These are phyloP conservation scores for Monilinia fructicola DNA, from an alignment of 2,329 filamentous ascomycete species.

Conservation along the genomic window DNA sequence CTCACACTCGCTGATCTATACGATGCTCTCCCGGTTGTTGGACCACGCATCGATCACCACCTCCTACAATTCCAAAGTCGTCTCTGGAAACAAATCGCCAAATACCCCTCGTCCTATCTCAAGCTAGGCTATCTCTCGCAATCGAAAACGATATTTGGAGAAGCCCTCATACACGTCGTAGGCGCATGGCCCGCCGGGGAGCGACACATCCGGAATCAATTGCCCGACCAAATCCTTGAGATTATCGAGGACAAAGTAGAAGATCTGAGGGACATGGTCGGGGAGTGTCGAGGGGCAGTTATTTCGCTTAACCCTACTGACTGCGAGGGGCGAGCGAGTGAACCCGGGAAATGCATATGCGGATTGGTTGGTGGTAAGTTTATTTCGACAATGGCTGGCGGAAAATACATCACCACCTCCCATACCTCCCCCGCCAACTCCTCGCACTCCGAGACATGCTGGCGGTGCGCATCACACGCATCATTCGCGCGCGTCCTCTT, in stretches of 20 bases:
- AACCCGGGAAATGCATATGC: constrained; percentile 76
- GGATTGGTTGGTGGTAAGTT: constrained; percentile 82
- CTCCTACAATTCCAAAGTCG: constrained; percentile 86
- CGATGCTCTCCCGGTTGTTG: constrained; percentile 83
- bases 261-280: constrained; percentile 80
- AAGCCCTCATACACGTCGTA: constrained; percentile 90
- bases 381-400: constrained; percentile 91
- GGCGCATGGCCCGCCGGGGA: constrained; percentile 88
- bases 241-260: constrained; percentile 95
- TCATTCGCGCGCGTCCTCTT: constrained; percentile 49
- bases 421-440: constrained; percentile 29
- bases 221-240: constrained; percentile 77
- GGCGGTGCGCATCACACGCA: constrained; percentile 33
- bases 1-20: constrained; percentile 91
- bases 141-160: constrained; percentile 78
- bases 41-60: constrained; percentile 89
- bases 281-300: constrained; percentile 76
- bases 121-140: constrained; percentile 84
- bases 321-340: constrained; percentile 76
- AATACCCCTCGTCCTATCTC: constrained; percentile 90
- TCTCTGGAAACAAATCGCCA: constrained; percentile 94
- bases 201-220: constrained; percentile 67
- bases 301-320: constrained; percentile 75
- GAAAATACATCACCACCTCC: constrained; percentile 80
- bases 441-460: constrained; percentile 37